Base-by-base conservation (phyloP, 139 green algal species). In the Chlorella sp. region DNA sequence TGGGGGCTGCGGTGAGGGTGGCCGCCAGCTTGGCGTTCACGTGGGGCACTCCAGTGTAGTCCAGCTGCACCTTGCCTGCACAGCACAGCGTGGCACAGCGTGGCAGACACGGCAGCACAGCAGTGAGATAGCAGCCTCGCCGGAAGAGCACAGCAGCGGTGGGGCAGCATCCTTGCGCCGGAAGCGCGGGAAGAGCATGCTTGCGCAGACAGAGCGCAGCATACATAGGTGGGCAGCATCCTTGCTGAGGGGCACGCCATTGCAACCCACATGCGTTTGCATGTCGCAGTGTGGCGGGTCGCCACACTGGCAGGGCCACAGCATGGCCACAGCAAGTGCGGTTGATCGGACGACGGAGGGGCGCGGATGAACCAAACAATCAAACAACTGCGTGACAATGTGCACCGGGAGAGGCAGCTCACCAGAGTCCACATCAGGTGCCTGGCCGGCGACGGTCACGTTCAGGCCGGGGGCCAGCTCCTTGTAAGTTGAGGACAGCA, bases 31-130 rank as follows among this genome's bases (percentile, higher is more conserved):
- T 94, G 53, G 94, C 12, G 21, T 89, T 93, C 53, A 94, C 64
- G 88, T 95, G 91, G 22, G 93, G 93, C 19, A 92, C 28, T 14
- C 32, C 61, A 18, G 73, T 36, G 83, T 95, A 95, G 57, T 94
- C 91, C 19, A 93, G n/a, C 11, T 66, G 53, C 34, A 94, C 61
- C 92, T 94, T 89, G 71, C 76, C 84, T 88, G 78, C 78, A 81
- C 61, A 73, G 69, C 34, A 42, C n/a, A 42, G 18, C 11, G 2
- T 14, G 11, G 68, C 14, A 36, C 68, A 39, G 18, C 11, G 2
- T 14, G 11, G 68, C 14, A 36, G n/a, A n/a, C n/a, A n/a, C n/a
- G n/a, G n/a, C 68, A 39, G 30, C 11, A 30, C 53, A 89, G 16
- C 9, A 30, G 28, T 57, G 48, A 9, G 48, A 16, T 9, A 9